These are phyloP conservation scores for Fonsecaea monophora DNA, from an alignment of 2,329 filamentous ascomycete genomes.

Conservation along the genomic window DNA sequence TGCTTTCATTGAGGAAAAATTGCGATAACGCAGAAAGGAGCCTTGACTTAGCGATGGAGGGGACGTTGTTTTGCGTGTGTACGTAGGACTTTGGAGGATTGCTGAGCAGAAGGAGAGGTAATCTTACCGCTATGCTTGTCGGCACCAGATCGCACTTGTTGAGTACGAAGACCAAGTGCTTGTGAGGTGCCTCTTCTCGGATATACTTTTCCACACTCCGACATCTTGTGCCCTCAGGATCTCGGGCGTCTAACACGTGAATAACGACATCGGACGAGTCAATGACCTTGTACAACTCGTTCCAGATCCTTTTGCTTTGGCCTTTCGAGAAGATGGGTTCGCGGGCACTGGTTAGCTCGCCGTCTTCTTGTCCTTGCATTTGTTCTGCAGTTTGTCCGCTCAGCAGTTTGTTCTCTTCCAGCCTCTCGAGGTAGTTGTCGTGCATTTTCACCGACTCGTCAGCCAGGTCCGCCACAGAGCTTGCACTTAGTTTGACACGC, in stretches of 20 bases:
- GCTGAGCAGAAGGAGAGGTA: slow-evolving; percentile 14
- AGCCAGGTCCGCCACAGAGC: slow-evolving; percentile 80
- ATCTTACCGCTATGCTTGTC: slow-evolving; percentile 91
- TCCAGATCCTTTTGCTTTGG: slow-evolving; percentile 95
- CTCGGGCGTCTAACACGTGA: slow-evolving; percentile 90
- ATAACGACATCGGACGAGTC: slow-evolving; percentile 94
- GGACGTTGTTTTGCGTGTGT: slow-evolving; percentile 27
- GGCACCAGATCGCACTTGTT: slow-evolving; percentile 95
- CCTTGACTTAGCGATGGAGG: slow-evolving; percentile 84
- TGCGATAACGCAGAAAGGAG: slow-evolving; percentile 68
- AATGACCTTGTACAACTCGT: slow-evolving; percentile 93
- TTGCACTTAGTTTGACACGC: slow-evolving; percentile 84
- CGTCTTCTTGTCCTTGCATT: slow-evolving; percentile 54
- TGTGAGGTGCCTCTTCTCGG: slow-evolving; percentile 89
- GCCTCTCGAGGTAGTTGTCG: slow-evolving; percentile 78
- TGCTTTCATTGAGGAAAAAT: slow-evolving; percentile 71
- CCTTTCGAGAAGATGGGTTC: slow-evolving; percentile 94
- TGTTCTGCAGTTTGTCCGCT: slow-evolving; percentile 66
- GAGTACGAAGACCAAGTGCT: slow-evolving; percentile 87
- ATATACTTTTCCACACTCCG: slow-evolving; percentile 92
- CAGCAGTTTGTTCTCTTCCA: slow-evolving; percentile 78
- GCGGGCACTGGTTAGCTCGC: slow-evolving; percentile 67
- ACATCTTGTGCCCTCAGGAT: slow-evolving; percentile 89
- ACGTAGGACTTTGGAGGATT: background rate
- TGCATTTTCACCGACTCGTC: slow-evolving; percentile 80